Conservation (phyloP, 371 early-diverging fungal genomes). For the Mortierella sp. region DNA sequence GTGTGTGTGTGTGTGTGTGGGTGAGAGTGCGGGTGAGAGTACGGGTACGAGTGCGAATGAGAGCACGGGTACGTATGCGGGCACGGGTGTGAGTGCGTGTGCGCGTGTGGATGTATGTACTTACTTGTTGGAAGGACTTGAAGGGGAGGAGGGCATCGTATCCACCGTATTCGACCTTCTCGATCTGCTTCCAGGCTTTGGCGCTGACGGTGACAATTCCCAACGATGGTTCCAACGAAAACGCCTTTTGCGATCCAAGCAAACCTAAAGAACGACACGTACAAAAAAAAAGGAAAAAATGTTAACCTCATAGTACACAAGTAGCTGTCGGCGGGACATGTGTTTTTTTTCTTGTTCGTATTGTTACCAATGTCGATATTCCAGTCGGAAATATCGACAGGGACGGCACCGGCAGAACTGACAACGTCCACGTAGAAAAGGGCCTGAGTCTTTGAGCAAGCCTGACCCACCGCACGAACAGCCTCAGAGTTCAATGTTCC, state of each 20-base stretch:
- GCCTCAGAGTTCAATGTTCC: conserved; percentile 50
- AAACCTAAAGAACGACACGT: conserved; percentile 15
- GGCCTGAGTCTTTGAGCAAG: conserved; percentile 29
- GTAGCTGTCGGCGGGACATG: too few species aligned
- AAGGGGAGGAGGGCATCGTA: conserved; percentile 53
- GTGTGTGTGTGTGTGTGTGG: too few species aligned
- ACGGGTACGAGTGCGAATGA: too few species aligned
- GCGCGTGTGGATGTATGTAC: background rate
- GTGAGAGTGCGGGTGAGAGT: too few species aligned
- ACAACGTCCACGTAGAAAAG: conserved; percentile 48
- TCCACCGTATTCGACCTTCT: conserved; percentile 50
- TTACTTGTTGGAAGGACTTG: conserved; percentile 29
- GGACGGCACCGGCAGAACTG: conserved; percentile 48
- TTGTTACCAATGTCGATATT: conserved; percentile 45
- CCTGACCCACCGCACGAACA: conserved; percentile 29
- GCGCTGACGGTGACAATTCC: conserved; percentile 43
- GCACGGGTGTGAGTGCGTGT: too few species aligned
- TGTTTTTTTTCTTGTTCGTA: background rate
- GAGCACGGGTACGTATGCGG: too few species aligned
- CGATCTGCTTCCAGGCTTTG: conserved; percentile 55
- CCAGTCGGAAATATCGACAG: conserved; percentile 49
- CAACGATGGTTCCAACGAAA: conserved; percentile 49
- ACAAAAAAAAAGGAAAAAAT: too few species aligned
- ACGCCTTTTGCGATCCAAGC: conserved; percentile 49
- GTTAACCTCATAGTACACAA: background rate